A percentile compares a stretch with the other conserved stretches of the same genome.
phyloP scores from a whole-genome alignment of 169 alveolate genomes.

The Hepatocystis sp. region DNA sequence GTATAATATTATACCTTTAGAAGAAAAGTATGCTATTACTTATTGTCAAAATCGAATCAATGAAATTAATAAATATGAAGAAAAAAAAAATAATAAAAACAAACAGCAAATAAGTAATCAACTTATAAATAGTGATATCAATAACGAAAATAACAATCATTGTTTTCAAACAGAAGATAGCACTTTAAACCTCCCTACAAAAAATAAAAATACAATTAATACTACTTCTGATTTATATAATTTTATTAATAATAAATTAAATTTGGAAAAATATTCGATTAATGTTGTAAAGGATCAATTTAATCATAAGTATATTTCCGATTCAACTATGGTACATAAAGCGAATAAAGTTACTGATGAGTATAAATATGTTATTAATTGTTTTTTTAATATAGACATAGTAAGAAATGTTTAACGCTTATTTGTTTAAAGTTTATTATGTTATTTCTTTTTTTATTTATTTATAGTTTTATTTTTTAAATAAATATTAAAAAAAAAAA shows the following conservation, averaged over 20 bases:
- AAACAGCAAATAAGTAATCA: too few relatives aligned
- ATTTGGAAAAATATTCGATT: constrained; percentile 46
- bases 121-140: too few relatives aligned
- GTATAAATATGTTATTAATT: constrained; percentile 59
- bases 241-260: constrained; percentile 34
- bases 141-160: too few relatives aligned
- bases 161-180: too few relatives aligned
- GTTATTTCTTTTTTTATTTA: too few relatives aligned
- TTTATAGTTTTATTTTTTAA: too few relatives aligned
- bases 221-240: constrained; percentile 20
- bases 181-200: not conserved
- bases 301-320: constrained; percentile 40
- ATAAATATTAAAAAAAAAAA: too few relatives aligned
- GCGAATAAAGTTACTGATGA: constrained; percentile 61
- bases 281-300: constrained; percentile 50
- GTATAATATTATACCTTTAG: constrained; percentile 79
- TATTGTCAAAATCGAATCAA: constrained; percentile 81
- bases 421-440: too few relatives aligned
- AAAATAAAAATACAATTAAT: constrained; percentile 14
- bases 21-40: constrained; percentile 77
- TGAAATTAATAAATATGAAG: constrained; percentile 72
- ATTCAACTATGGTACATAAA: constrained; percentile 58
- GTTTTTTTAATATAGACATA: constrained; percentile 60
- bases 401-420: constrained; percentile 49
- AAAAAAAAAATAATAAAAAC: constrained; percentile 7